Evolutionary conservation across 495 filamentous ascomycete species (phyloP), one percentile per base, ranked within the genome.

Genomic region (Extremus antarcticus): DNA sequence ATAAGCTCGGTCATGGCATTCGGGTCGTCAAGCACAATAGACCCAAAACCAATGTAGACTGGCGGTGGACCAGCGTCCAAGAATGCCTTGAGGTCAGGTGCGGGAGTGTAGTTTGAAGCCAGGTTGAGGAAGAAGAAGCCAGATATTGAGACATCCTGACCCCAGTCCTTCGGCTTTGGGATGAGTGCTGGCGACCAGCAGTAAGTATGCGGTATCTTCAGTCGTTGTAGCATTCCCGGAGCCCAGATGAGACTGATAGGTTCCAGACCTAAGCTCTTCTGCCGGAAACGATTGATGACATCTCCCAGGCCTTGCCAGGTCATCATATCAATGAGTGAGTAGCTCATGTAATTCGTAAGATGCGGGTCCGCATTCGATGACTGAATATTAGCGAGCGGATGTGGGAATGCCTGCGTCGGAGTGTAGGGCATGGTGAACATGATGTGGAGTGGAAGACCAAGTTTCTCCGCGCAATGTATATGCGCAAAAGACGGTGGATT

Each of bases 381-480:
- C 32, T 74, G 69, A 43, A 81, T 65, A 58, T 80, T 80, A 0
- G 78, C 77, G 29, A 82, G 63, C 0, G 78, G 78, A 67, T 81
- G 79, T 1, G 78, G 76, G 65, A 79, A 80, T 1, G 71, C 70
- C 58, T 69, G 70, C 1, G 79, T 81, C 13, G 71, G 71, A 29
- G 70, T 76, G 73, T 77, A 82, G 0, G 79, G 78, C 78, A 81
- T 81, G 63, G 81, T 84, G 63, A 83, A 84, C 73, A 85, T 80
- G 55, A 86, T 67, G 59, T 85, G 82, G 10, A 84, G 61, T 9
- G 82, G 82, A 25, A 85, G 74, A 0, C 74, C 74, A 9, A 86
- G 60, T 20, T 74, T 77, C 64, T 85, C 73, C 0, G 80, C 82
- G 59, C 78, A 81, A 61, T 84, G 81, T 0, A 84, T 60, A 71